Evolutionary conservation across 2,329 filamentous ascomycete genomes (phyloP), one percentile per base, ranked within the genome.

Genomic region (Keithomyces neogunnii): DNA sequence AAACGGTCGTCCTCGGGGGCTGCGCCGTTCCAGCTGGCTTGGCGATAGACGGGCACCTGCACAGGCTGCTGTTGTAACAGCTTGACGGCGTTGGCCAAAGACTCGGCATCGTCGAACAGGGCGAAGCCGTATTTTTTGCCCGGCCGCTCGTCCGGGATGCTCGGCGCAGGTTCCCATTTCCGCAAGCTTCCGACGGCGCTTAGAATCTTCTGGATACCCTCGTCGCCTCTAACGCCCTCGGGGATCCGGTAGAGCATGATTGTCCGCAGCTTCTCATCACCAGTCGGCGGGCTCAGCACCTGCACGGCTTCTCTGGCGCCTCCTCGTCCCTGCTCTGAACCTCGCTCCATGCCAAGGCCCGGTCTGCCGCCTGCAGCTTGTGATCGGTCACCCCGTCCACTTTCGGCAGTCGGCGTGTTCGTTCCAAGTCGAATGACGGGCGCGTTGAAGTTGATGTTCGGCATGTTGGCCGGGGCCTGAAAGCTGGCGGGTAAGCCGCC

Each of bases 401-500:
- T 30, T 60, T 67, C 63, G 5, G 50, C 3, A 9, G 69, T 65
- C 30, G 84, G 74, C 63, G 89, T 89, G n/a, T 79, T 80, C 10
- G 90, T 92, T 42, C 92, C 93, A 45, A 99, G 80, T 51, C 93
- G 88, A 64, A 99, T 97, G 54, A 97, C 90, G 51, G 92, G 91
- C 36, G 93, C 93, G 63, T 88, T 95, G 75, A 97, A 96, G 74
- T 99, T 96, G 75, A 99, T 96, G 67, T 95, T 95, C 48, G 92
- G 90, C 79, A 96, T 88, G 65, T 93, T 96, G 48, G 88, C 76
- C 8, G 92, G 91, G 47, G 89, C 83, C 73, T 95, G 88, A 71
- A 96, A 96, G 69, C 84, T 89, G 53, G 84, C 75, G 55, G 89
- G 89, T 57, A 95, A 84, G 63, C 82, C 84, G 68, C 81, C 88